These are phyloP conservation scores for Stevia rebaudiana DNA, from an alignment of 140 eudicot genomes.

Conservation along the genomic window DNA sequence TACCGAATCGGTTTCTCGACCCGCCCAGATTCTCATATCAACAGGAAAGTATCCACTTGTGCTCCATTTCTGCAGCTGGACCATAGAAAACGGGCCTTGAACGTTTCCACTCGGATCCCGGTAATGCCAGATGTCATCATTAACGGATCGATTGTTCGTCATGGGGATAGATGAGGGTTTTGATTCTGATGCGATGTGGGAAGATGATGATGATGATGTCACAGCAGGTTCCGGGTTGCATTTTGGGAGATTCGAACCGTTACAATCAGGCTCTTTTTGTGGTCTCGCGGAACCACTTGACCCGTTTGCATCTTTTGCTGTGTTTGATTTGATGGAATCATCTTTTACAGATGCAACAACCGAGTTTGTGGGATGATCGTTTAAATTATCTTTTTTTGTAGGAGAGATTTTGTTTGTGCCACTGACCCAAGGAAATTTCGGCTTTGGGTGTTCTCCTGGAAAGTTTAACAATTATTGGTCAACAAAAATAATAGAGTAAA, in stretches of 20 bases:
- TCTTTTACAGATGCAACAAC: constrained; percentile 34
- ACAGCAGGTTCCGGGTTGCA: constrained; percentile 31
- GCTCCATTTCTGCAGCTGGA: constrained; percentile 81
- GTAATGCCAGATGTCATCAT: constrained; percentile 66
- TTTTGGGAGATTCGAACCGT: constrained; percentile 19
- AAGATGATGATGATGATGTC: constrained; percentile 22
- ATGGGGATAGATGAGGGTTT: constrained; percentile 32
- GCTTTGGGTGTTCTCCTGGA: constrained; percentile 48
- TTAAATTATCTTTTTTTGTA: constrained; percentile 23
- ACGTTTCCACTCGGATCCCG: constrained; percentile 79
- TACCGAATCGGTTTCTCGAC: constrained; percentile 55
- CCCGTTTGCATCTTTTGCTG: constrained; percentile 13
- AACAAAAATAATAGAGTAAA: not conserved
- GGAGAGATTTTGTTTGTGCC: constrained; percentile 42
- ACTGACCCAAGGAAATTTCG: constrained; percentile 39
- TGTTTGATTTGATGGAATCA: constrained; percentile 17
- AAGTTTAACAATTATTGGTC: constrained; percentile 10
- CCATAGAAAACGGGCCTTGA: constrained; percentile 88
- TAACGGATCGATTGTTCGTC: constrained; percentile 22
- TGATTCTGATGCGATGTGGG: constrained; percentile 37
- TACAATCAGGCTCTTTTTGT: constrained; percentile 26
- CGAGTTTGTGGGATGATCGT: constrained; percentile 23
- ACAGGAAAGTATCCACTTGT: constrained; percentile 68
- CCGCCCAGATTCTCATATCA: constrained; percentile 79
- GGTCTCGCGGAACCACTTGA: constrained; percentile 23